Evolutionary conservation across 2,329 filamentous ascomycete species (phyloP).

Genomic region (Akanthomyces lecanii): DNA sequence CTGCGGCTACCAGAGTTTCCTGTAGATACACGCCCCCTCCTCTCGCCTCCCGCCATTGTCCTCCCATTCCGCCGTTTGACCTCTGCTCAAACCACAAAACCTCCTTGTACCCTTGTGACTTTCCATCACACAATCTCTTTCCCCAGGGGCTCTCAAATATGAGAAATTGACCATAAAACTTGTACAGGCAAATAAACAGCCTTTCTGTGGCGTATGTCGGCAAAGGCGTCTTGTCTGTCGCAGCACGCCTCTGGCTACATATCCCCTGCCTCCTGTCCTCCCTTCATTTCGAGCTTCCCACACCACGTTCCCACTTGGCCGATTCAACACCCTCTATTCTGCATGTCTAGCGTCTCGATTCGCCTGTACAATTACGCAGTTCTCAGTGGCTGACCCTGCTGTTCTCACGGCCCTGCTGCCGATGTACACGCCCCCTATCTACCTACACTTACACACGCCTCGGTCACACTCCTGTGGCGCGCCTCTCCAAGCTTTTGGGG

Average conservation of each 20-base stretch:
- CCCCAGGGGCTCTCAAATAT: no score
- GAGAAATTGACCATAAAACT: no score
- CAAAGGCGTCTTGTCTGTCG: neutral
- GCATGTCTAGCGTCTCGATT: neutral
- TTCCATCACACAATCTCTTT: no score
- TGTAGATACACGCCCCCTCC: no score
- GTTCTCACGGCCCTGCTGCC: neutral
- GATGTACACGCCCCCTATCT: neutral
- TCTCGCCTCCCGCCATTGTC: no score
- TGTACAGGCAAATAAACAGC: no score
- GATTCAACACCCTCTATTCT: neutral
- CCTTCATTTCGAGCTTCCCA: conserved; percentile 14
- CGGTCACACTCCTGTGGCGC: conserved; percentile 2
- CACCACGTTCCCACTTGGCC: conserved; percentile 12
- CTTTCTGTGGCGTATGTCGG: neutral
- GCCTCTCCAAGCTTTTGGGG: conserved; percentile 1
- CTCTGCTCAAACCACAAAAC: no score
- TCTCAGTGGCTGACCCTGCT: neutral
- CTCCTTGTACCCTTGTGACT: no score
- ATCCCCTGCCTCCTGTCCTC: neutral
- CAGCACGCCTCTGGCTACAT: neutral
- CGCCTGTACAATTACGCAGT: conserved; percentile 6
- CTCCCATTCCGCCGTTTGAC: no score
- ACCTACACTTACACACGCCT: conserved; percentile 4
- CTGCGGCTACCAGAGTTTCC: no score